Conservation (phyloP, 441 rosid species). For the Arabidopsis hybrid region DNA sequence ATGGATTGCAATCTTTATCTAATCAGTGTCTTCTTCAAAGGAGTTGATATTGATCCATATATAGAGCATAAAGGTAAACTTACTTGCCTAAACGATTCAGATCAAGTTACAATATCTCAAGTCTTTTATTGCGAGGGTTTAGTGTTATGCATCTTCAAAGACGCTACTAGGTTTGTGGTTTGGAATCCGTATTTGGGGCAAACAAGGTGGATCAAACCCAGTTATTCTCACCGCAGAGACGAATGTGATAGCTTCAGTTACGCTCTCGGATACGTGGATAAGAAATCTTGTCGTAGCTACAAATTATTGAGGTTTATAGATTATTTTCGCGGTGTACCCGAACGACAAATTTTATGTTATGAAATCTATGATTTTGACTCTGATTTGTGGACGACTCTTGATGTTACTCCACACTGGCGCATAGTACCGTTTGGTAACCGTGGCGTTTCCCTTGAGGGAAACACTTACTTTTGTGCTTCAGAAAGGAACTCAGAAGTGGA, state of each 20-base stretch:
- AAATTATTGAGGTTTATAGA: not conserved
- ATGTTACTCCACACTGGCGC: no score
- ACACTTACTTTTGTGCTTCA: no score
- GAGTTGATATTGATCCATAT: not conserved
- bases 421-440: no score
- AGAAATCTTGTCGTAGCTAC: not conserved
- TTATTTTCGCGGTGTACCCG: no score
- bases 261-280: not conserved
- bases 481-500: no score
- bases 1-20: not conserved
- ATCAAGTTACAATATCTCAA: not conserved
- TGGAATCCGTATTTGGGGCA: no score
- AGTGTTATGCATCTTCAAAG: not conserved
- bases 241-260: not conserved
- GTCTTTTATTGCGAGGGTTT: not conserved
- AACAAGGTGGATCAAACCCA: no score
- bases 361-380: no score
- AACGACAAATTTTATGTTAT: no score
- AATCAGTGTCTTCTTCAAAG: not conserved
- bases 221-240: no score
- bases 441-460: no score
- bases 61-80: not conserved
- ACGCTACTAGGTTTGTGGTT: not conserved
- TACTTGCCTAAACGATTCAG: not conserved
- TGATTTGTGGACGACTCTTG: no score